phyloP scores from a whole-genome alignment of 2,329 filamentous ascomycete species.

The Colletotrichum gloeosporioides region DNA sequence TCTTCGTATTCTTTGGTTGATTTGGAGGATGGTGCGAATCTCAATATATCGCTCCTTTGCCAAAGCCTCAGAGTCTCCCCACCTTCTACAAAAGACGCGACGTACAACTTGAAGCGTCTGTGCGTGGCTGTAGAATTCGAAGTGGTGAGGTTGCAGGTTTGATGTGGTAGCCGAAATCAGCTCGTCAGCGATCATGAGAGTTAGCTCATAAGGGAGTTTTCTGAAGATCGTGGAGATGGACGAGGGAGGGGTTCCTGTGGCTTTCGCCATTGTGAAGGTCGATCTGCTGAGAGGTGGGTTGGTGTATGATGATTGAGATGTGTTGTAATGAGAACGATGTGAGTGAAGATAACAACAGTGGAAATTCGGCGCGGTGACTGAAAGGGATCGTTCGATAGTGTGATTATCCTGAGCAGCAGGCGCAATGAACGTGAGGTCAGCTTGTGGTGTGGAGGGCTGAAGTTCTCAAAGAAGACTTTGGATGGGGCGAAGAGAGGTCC shows the following conservation, averaged over 20 bases:
- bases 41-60: neutral
- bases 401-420: neutral
- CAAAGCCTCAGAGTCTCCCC: neutral
- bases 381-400: neutral
- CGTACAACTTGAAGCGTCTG: neutral
- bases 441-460: neutral
- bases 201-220: neutral
- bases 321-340: neutral
- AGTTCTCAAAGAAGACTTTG: neutral
- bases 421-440: neutral
- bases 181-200: neutral
- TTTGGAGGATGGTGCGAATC: neutral
- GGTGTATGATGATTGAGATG: neutral
- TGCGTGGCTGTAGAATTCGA: neutral
- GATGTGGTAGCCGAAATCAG: neutral
- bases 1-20: neutral
- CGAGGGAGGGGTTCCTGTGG: neutral
- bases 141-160: neutral
- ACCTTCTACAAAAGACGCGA: neutral
- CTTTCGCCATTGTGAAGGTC: neutral
- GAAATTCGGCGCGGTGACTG: neutral
- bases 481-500: neutral
- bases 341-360: neutral
- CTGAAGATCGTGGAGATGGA: neutral
- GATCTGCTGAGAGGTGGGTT: neutral